Evolutionary conservation across 2,329 filamentous ascomycete species (phyloP), one percentile per base, ranked within the genome.

Genomic region (Anthostomella pinea): DNA sequence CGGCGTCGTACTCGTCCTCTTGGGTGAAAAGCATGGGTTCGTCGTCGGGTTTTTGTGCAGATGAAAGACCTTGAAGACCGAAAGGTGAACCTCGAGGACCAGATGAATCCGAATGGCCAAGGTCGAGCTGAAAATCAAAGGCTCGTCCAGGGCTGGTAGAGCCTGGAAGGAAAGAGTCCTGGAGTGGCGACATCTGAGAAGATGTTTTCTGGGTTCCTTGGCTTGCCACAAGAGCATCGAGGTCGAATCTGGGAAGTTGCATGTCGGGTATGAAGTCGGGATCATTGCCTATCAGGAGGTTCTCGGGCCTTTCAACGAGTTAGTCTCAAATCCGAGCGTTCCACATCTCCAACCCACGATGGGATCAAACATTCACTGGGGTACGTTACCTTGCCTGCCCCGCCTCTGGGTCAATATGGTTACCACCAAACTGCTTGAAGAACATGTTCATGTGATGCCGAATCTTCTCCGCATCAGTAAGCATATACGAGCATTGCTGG

Each of bases 401-500:
- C 32, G 83, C 85, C 39, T 80, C 73, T 2, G 76, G 74, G 60
- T 95, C 87, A 17, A 88, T 69, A 14, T 76, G 79, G 38, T 75
- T 75, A 13, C 70, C 67, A 23, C 71, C 66, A 34, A 83, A 60
- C 6, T 73, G 64, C 33, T 72, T 78, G 45, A 86, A 69, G 57
- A 89, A 77, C 2, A 77, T 67, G 47, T 77, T 74, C 75, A 97
- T 87, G 48, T 79, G 79, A 42, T 81, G 76, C 50, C 87, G 82
- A 23, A 85, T 81, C 49, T 77, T 81, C 60, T 90, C 82, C 3
- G 83, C 81, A 56, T 97, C 93, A 3, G 77, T 73, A 30, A 96
- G 79, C 16, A 95, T 79, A 59, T 95, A 98, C 23, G 75, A 74
- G 53, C 86, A 95, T 64, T 98, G 90, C 58, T 95, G 86, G 17